Evolutionary conservation across 768 basidiomycete species (phyloP), one percentile per base, ranked within the genome.

Genomic region (Clavaria fumosa): DNA sequence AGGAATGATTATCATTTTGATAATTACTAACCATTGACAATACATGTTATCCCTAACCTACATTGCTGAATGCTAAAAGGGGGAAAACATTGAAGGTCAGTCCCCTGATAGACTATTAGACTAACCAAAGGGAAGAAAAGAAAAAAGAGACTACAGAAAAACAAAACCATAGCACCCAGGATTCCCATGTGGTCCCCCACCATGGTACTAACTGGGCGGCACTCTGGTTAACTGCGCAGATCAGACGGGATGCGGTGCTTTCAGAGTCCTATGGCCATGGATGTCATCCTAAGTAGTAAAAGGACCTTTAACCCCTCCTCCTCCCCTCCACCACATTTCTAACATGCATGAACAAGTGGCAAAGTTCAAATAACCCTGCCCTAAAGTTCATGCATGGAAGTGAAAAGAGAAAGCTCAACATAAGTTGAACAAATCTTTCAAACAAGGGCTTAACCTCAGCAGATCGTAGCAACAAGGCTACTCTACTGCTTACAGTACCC

Each of bases 381-480:
- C 63, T 66, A 42, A 63, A 62, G 54, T 53, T 31, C n/a, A 35
- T 44, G 43, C 42, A 47, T 39, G 35, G 42, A 53, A 49, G 52
- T 46, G 50, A 51, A 57, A 53, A 58, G 53, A 61, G 53, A 62
- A 55, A 59, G 61, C 62, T 53, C 60, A 60, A 64, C 56, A 28
- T 47, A 47, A 50, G 66, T 64, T 63, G 64, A 70, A 71, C 69
- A 70, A 72, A 71, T 72, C 70, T 70, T 58, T 71, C 69, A 67
- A 69, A 72, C 69, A 66, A 68, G 62, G 67, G 70, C 70, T 74
- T 72, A 74, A 70, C 70, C 73, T 75, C 71, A 74, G 72, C 65
- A 63, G 72, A 74, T 75, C 68, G 70, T 74, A 74, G 70, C 71
- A 67, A 74, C 73, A 74, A 74, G 72, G 70, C 73, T 75, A 72